These are phyloP conservation scores for Penicillium sclerotiorum DNA, from an alignment of 2,329 filamentous ascomycete species.

Conservation along the genomic window DNA sequence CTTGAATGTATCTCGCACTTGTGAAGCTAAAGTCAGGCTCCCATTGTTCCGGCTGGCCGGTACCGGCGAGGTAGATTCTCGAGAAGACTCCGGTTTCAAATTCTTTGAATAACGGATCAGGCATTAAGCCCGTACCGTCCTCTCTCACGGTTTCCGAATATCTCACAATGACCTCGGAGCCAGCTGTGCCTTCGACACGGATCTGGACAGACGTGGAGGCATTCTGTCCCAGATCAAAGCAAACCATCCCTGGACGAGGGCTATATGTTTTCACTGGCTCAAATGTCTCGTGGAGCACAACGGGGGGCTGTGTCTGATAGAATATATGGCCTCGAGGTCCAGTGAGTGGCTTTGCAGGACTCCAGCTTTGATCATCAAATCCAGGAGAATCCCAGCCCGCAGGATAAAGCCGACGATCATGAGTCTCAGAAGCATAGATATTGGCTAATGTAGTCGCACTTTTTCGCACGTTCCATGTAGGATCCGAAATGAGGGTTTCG, in stretches of 20 bases:
- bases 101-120: conserved; percentile 28
- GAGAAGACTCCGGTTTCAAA: conserved; percentile 28
- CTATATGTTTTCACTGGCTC: conserved; percentile 13
- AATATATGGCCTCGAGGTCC: conserved; percentile 24
- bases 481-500: conserved; percentile 24
- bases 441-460: conserved; percentile 28
- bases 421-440: conserved; percentile 28
- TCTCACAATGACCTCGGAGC: conserved; percentile 21
- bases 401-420: conserved; percentile 25
- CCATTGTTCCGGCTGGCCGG: conserved; percentile 21
- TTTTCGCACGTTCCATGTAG: conserved; percentile 22
- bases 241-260: conserved; percentile 16
- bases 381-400: conserved; percentile 18
- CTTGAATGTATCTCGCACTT: conserved; percentile 27
- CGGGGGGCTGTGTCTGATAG: conserved; percentile 27
- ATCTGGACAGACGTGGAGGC: conserved; percentile 23
- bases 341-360: conserved; percentile 23
- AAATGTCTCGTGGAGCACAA: conserved; percentile 26
- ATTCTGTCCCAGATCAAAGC: conserved; percentile 28
- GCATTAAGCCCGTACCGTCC: conserved; percentile 25
- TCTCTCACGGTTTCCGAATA: conserved; percentile 23
- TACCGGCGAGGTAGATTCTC: conserved; percentile 20
- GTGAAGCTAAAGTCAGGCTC: conserved; percentile 29
- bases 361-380: conserved; percentile 19
- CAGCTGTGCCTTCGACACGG: conserved; percentile 16